Evolutionary conservation across 495 filamentous ascomycete genomes (phyloP).

Genomic region (Podospora anserina): DNA sequence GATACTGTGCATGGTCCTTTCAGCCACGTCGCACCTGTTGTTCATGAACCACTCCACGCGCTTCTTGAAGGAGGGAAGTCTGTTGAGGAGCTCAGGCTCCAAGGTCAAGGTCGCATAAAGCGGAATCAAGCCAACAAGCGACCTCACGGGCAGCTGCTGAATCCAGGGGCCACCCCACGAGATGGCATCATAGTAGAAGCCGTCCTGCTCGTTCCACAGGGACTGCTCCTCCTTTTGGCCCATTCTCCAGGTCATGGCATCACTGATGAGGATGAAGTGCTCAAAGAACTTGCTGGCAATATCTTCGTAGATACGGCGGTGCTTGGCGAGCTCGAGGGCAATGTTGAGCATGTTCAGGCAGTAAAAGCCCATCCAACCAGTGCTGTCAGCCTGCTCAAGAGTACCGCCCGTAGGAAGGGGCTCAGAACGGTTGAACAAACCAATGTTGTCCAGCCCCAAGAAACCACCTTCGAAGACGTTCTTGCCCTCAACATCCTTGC

Average conservation of each 20-base stretch:
- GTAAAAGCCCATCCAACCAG: conserved; percentile 98
- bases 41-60: conserved; percentile 90
- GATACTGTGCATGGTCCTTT: conserved; percentile 91
- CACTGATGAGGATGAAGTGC: conserved; percentile 95
- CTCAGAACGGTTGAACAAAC: conserved; percentile 96
- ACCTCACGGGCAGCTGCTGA: conserved; percentile 86
- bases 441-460: conserved; percentile 95
- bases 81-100: conserved; percentile 88
- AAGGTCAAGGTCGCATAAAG: conserved; percentile 88
- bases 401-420: conserved; percentile 89
- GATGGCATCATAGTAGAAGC: conserved; percentile 98
- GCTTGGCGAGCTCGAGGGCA: conserved; percentile 88
- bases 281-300: conserved; percentile 99
- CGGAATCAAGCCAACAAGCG: conserved; percentile 89
- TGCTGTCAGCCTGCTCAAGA: conserved; percentile 93
- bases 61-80: conserved; percentile 90
- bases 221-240: conserved; percentile 74
- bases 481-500: conserved; percentile 89
- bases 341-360: conserved; percentile 95
- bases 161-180: conserved; percentile 90
- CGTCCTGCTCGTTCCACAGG: conserved; percentile 91
- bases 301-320: conserved; percentile 94
- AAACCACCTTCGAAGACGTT: conserved; percentile 98
- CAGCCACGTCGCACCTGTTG: conserved; percentile 76
- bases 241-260: conserved; percentile 89